Percentiles rank a stretch among this genome's conserved stretches.
These are phyloP conservation scores for Arctostaphylos glauca DNA, from an alignment of 148 eudicot genomes.

Conservation along the genomic window DNA sequence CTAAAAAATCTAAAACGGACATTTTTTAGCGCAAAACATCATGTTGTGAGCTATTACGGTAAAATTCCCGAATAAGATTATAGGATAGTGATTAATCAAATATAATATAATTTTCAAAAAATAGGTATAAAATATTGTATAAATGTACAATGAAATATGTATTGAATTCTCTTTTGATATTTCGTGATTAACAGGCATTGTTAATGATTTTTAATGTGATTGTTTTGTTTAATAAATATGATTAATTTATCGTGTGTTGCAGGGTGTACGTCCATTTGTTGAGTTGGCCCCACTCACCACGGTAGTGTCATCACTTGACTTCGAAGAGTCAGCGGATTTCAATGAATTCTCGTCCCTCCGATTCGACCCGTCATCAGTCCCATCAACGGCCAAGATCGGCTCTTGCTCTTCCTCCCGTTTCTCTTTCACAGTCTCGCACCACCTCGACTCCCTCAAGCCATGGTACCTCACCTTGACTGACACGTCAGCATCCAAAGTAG, in stretches of 20 bases:
- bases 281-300: constrained; percentile 63
- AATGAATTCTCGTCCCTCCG: constrained; percentile 80
- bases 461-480: constrained; percentile 81
- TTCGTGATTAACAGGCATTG: no score
- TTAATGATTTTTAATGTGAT: no score
- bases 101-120: no score
- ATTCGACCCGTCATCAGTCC: constrained; percentile 58
- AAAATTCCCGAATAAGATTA: no score
- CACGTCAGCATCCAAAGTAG: constrained; percentile 64
- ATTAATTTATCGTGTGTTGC: neutral
- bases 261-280: constrained; percentile 89
- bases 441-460: constrained; percentile 85
- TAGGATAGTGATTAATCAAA: no score
- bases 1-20: no score
- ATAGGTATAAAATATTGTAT: no score
- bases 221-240: neutral
- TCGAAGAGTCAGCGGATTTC: constrained; percentile 61
- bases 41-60: no score
- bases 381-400: constrained; percentile 57
- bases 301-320: constrained; percentile 73
- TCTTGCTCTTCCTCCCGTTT: constrained; percentile 84
- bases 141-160: no score
- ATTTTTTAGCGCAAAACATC: no score
- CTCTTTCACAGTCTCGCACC: constrained; percentile 88
- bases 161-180: no score